Percentiles rank a stretch among this genome's conserved stretches.
phyloP scores from a whole-genome alignment of 1,284 basidiomycete species.

The Pseudozyma pruni region DNA sequence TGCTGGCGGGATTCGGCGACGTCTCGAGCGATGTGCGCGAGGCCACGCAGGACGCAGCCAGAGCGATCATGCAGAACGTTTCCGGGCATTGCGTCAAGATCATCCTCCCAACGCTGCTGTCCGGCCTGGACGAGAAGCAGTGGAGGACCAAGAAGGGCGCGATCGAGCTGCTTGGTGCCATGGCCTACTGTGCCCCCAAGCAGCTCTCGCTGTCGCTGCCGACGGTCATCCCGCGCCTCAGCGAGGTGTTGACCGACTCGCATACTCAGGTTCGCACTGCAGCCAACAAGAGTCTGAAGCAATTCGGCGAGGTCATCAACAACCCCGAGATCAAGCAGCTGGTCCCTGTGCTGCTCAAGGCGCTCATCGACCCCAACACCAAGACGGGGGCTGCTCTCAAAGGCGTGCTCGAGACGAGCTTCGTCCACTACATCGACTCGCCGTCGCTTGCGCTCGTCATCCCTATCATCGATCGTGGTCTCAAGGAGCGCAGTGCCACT shows the following conservation, averaged over 20 bases:
- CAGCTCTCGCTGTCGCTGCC: slow-evolving; percentile 95
- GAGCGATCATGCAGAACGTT: slow-evolving; percentile 93
- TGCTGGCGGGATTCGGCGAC: slow-evolving; percentile 92
- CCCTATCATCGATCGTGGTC: slow-evolving; percentile 92
- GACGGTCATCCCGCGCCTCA: slow-evolving; percentile 93
- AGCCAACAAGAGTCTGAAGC: slow-evolving; percentile 94
- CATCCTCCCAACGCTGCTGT: slow-evolving; percentile 88
- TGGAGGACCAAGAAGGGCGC: slow-evolving; percentile 99
- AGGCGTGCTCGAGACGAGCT: slow-evolving; percentile 88
- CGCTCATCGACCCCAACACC: slow-evolving; percentile 88
- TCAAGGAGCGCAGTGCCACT: slow-evolving; percentile 90
- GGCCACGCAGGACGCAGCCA: slow-evolving; percentile 90
- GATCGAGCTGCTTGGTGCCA: slow-evolving; percentile 96
- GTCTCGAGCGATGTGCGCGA: slow-evolving; percentile 88
- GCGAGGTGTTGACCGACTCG: slow-evolving; percentile 94
- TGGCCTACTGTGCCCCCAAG: slow-evolving; percentile 97
- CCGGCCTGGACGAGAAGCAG: slow-evolving; percentile 95
- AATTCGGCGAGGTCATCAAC: slow-evolving; percentile 82
- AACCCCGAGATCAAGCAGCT: slow-evolving; percentile 85
- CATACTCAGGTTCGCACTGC: slow-evolving; percentile 94
- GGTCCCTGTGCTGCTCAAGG: slow-evolving; percentile 91
- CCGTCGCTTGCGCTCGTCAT: slow-evolving; percentile 96
- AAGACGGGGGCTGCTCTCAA: slow-evolving; percentile 88
- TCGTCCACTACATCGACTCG: slow-evolving; percentile 98
- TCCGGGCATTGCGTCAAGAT: slow-evolving; percentile 78